Evolutionary conservation across 441 rosid genomes (phyloP).

Genomic region (Capsella rubella): DNA sequence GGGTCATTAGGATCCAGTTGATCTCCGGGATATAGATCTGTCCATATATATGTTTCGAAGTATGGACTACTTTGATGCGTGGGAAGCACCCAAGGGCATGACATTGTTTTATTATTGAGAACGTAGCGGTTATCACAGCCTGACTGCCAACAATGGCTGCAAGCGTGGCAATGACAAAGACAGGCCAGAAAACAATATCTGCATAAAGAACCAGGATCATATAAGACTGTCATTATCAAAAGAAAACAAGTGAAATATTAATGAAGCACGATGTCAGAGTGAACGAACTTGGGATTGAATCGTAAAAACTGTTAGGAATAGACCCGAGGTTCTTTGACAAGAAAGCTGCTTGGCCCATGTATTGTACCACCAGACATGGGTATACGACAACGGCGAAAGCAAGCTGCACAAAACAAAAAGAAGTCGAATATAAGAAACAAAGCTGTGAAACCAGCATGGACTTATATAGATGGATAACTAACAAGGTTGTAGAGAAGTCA

Average conservation of each 20-base stretch:
- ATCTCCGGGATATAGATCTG: constrained; percentile 97
- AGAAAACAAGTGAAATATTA: constrained; percentile 22
- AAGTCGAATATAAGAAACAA: constrained; percentile 38
- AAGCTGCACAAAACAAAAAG: constrained; percentile 60
- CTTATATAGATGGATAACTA: constrained; percentile 31
- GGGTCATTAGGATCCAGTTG: constrained; percentile 94
- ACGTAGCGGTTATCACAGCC: constrained; percentile 86
- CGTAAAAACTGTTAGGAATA: constrained; percentile 64
- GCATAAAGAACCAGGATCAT: constrained; percentile 40
- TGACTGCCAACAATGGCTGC: constrained; percentile 93
- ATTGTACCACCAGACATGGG: constrained; percentile 94
- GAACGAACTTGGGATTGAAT: constrained; percentile 80
- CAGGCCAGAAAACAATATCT: constrained; percentile 88
- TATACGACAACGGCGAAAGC: constrained; percentile 76
- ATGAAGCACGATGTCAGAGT: constrained; percentile 18
- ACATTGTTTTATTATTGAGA: constrained; percentile 88
- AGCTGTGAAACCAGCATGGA: constrained; percentile 18
- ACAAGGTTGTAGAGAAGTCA: constrained; percentile 23
- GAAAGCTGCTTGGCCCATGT: constrained; percentile 99
- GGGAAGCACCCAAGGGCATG: constrained; percentile 98
- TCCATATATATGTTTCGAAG: constrained; percentile 78
- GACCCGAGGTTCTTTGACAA: constrained; percentile 65
- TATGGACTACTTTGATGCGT: constrained; percentile 90
- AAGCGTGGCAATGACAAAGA: constrained; percentile 83
- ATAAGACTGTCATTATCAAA: constrained; percentile 37